phyloP scores from a whole-genome alignment of 805 yeast species.

The Vanderwaltozyma polyspora region DNA sequence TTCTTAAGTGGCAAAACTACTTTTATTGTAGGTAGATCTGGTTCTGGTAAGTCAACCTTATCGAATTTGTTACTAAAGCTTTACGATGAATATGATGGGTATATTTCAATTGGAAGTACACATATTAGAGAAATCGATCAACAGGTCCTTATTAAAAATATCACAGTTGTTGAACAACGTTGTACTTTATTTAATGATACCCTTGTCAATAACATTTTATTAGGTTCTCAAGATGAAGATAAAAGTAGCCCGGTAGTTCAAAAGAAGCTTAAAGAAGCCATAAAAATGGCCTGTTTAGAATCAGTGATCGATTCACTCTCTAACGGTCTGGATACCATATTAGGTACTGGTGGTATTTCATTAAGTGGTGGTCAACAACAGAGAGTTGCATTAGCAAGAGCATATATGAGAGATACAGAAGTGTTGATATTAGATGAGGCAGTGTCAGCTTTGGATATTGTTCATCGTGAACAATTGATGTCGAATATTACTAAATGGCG shows the following conservation, averaged over 20 bases:
- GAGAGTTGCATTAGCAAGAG: conserved; percentile 75
- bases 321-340: conserved; percentile 41
- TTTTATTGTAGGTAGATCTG: conserved; percentile 77
- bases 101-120: conserved; percentile 44
- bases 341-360: conserved; percentile 36
- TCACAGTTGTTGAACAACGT: conserved; percentile 66
- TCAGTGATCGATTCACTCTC: conserved; percentile 40
- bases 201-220: conserved; percentile 47
- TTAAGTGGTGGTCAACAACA: conserved; percentile 92
- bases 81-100: conserved; percentile 44
- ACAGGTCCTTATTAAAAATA: conserved; percentile 46
- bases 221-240: conserved; percentile 31
- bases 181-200: conserved; percentile 56
- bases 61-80: conserved; percentile 50
- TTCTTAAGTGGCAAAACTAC: conserved; percentile 39
- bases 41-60: conserved; percentile 87
- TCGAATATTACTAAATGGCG: conserved; percentile 49
- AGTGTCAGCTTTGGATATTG: conserved; percentile 64
- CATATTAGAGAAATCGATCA: conserved; percentile 33
- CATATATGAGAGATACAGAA: conserved; percentile 59
- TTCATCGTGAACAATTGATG: conserved; percentile 36
- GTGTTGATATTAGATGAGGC: conserved; percentile 79
- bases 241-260: conserved; percentile 16
- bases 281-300: conserved; percentile 41
- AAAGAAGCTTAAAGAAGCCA: conserved; percentile 31